Percentiles rank a stretch among this genome's conserved stretches.
phyloP scores from a whole-genome alignment of 768 basidiomycete species.

The Amanita rimosa region DNA sequence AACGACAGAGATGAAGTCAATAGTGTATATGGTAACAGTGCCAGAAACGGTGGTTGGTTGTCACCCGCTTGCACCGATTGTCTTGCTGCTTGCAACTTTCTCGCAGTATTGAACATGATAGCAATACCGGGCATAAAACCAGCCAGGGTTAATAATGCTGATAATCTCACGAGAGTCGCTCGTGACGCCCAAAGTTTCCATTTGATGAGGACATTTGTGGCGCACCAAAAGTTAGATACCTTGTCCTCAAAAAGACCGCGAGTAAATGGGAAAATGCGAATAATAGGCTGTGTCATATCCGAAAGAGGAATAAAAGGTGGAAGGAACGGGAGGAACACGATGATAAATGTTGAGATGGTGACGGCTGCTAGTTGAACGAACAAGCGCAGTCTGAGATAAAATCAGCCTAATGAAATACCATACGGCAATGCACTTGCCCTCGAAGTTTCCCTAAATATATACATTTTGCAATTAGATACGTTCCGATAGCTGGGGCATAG shows the following conservation, averaged over 20 bases:
- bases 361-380: constrained; percentile 58
- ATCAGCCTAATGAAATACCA: background rate
- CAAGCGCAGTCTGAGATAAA: constrained; percentile 25
- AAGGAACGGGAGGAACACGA: constrained; percentile 75
- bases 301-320: constrained; percentile 46
- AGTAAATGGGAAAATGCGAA: constrained; percentile 84
- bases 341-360: constrained; percentile 49
- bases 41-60: constrained; percentile 36
- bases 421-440: constrained; percentile 40
- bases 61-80: background rate
- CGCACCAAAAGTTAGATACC: constrained; percentile 98
- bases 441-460: constrained; percentile 57
- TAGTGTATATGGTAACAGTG: constrained; percentile 71
- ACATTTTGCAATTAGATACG: constrained; percentile 86
- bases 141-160: constrained; percentile 51
- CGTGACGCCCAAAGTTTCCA: constrained; percentile 53
- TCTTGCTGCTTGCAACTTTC: constrained; percentile 14
- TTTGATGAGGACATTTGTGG: constrained; percentile 79
- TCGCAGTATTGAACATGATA: constrained; percentile 26
- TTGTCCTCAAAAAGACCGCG: constrained; percentile 93
- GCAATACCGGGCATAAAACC: constrained; percentile 59
- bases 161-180: constrained; percentile 47
- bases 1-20: constrained; percentile 81
- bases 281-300: constrained; percentile 50
- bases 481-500: constrained; percentile 87